Conservation (phyloP, 2,329 filamentous ascomycete genomes). For the Colletotrichum tabaci region DNA sequence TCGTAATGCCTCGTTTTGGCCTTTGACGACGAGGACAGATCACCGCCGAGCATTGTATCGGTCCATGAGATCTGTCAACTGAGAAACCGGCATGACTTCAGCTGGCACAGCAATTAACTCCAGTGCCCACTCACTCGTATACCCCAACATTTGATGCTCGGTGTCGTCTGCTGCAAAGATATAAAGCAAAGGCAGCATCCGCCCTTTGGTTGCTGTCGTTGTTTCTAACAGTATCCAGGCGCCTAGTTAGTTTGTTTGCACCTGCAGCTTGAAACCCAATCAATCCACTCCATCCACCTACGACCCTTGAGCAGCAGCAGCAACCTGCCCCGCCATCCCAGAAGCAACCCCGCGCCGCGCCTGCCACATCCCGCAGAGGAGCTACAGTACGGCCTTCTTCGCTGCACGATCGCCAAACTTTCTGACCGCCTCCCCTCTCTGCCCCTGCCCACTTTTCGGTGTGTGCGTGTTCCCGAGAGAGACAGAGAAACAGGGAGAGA, state of each 20-base stretch:
- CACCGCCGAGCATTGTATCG: background rate
- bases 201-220: background rate
- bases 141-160: background rate
- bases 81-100: background rate
- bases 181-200: slow-evolving; percentile 12
- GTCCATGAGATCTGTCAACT: slow-evolving; percentile 24
- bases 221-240: background rate
- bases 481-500: no score
- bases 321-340: slow-evolving; percentile 39
- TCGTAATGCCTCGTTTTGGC: background rate
- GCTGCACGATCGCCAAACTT: slow-evolving; percentile 6
- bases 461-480: background rate
- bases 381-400: slow-evolving; percentile 13
- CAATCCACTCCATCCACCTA: background rate
- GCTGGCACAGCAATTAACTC: background rate
- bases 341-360: slow-evolving; percentile 35
- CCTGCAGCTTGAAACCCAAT: slow-evolving; percentile 11
- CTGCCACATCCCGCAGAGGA: slow-evolving; percentile 37
- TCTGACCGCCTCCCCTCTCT: slow-evolving; percentile 2
- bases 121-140: background rate
- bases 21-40: slow-evolving; percentile 32
- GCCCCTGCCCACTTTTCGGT: background rate
- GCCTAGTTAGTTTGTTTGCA: slow-evolving; percentile 2
- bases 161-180: background rate
- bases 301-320: slow-evolving; percentile 22